These are phyloP conservation scores for Aquilaria sinensis DNA, from an alignment of 345 rosid genomes.

Conservation along the genomic window DNA sequence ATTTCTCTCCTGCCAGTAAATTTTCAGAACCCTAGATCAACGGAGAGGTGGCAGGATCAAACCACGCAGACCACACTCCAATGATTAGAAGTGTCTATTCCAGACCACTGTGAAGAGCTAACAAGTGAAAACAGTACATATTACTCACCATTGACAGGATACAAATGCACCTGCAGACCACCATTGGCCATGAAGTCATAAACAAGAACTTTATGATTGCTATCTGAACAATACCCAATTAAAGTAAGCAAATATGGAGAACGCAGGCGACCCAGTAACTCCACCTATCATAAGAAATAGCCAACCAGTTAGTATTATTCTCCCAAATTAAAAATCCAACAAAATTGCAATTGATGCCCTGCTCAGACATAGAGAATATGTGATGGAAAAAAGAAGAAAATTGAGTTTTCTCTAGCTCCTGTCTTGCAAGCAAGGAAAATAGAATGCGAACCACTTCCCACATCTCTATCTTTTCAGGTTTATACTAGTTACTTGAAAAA, in stretches of 20 bases:
- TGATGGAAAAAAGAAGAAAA: neutral
- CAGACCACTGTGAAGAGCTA: too few relatives aligned
- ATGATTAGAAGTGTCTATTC: too few relatives aligned
- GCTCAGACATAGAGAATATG: neutral
- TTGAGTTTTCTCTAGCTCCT: neutral
- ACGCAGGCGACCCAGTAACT: constrained; percentile 62
- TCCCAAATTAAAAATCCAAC: neutral
- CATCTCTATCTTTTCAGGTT: neutral
- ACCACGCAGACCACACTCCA: too few relatives aligned
- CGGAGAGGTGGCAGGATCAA: too few relatives aligned
- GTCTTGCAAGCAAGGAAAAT: neutral
- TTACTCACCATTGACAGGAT: constrained; percentile 55
- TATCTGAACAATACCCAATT: constrained; percentile 80
- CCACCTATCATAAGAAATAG: constrained; percentile 44
- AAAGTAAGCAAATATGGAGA: constrained; percentile 71
- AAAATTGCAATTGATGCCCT: neutral
- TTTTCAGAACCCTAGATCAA: too few relatives aligned
- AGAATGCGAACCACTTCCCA: neutral
- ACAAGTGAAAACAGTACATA: neutral
- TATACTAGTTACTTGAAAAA: too few relatives aligned
- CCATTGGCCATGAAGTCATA: constrained; percentile 88
- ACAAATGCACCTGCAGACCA: constrained; percentile 79
- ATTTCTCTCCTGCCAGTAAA: too few relatives aligned
- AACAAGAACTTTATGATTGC: constrained; percentile 53
- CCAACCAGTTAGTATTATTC: constrained; percentile 16